Evolutionary conservation across 1,284 basidiomycete genomes (phyloP).

Genomic region (Gymnopus androsaceus): DNA sequence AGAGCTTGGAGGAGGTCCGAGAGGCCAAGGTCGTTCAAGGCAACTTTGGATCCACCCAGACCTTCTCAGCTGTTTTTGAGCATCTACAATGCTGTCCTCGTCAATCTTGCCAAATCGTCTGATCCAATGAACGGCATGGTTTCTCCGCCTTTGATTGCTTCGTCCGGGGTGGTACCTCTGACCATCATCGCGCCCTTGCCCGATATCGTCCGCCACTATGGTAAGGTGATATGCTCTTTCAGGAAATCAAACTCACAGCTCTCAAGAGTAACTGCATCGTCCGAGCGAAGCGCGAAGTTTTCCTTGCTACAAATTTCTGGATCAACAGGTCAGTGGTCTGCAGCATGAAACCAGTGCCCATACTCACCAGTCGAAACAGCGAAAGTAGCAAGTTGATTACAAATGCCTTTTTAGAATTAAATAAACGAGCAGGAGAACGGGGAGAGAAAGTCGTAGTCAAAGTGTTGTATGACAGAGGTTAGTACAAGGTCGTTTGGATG

Average conservation of each 20-base stretch:
- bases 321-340: too few species aligned
- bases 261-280: conserved; percentile 56
- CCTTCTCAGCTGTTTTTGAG: conserved; percentile 48
- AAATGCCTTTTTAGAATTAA: conserved; percentile 57
- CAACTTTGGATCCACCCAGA: conserved; percentile 46
- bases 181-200: conserved; percentile 54
- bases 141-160: conserved; percentile 58
- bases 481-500: too few species aligned
- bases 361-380: too few species aligned
- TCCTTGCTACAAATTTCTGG: conserved; percentile 65
- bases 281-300: conserved; percentile 58
- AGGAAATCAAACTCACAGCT: too few species aligned
- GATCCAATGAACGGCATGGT: conserved; percentile 55
- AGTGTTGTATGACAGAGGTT: conserved; percentile 69
- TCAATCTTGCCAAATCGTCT: conserved; percentile 41
- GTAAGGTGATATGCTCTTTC: too few species aligned
- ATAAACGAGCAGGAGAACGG: conserved; percentile 45
- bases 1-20: conserved; percentile 10
- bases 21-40: conserved; percentile 37
- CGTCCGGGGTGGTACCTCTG: conserved; percentile 58
- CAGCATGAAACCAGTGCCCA: too few species aligned
- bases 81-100: conserved; percentile 59
- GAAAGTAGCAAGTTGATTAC: conserved; percentile 54
- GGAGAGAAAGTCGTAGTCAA: conserved; percentile 54
- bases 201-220: conserved; percentile 67